These are phyloP conservation scores for Metschnikowia noctiluminum DNA, from an alignment of 805 yeast genomes.

Conservation along the genomic window DNA sequence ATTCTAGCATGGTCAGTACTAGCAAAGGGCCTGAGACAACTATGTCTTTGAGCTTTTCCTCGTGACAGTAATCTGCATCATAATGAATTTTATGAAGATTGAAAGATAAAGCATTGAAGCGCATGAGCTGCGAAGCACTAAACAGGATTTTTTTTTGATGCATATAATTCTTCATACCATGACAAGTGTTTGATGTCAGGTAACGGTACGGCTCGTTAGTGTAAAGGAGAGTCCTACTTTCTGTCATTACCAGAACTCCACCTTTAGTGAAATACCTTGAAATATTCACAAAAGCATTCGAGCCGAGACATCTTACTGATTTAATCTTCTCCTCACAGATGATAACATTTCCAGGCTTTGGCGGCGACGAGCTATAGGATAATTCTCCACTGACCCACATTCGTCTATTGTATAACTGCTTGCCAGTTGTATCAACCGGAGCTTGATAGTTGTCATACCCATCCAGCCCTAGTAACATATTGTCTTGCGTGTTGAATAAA, in stretches of 20 bases:
- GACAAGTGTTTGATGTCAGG: neutral
- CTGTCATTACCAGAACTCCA: slow-evolving; percentile 36
- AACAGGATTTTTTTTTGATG: slow-evolving; percentile 20
- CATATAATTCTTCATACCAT: neutral
- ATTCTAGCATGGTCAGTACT: slow-evolving; percentile 56
- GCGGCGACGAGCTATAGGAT: slow-evolving; percentile 28
- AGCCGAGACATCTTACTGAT: slow-evolving; percentile 32
- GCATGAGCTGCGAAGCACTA: slow-evolving; percentile 44
- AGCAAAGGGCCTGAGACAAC: slow-evolving; percentile 83
- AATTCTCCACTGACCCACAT: slow-evolving; percentile 81
- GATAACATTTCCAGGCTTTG: slow-evolving; percentile 33
- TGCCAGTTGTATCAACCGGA: slow-evolving; percentile 37
- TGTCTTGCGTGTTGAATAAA: slow-evolving; percentile 60
- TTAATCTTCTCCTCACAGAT: slow-evolving; percentile 53
- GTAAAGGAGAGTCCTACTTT: slow-evolving; percentile 60
- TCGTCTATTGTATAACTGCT: slow-evolving; percentile 48
- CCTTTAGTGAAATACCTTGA: slow-evolving; percentile 42
- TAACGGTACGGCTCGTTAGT: slow-evolving; percentile 38
- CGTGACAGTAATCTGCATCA: slow-evolving; percentile 51
- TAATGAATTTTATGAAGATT: slow-evolving; percentile 86
- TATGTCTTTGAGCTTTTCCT: slow-evolving; percentile 59
- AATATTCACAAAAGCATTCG: slow-evolving; percentile 52
- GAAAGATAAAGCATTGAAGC: slow-evolving; percentile 73
- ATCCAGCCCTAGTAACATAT: slow-evolving; percentile 52
- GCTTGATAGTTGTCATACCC: slow-evolving; percentile 83